Evolutionary conservation across 2,329 filamentous ascomycete species (phyloP), one percentile per base, ranked within the genome.

Genomic region (Clarireedia homoeocarpa): DNA sequence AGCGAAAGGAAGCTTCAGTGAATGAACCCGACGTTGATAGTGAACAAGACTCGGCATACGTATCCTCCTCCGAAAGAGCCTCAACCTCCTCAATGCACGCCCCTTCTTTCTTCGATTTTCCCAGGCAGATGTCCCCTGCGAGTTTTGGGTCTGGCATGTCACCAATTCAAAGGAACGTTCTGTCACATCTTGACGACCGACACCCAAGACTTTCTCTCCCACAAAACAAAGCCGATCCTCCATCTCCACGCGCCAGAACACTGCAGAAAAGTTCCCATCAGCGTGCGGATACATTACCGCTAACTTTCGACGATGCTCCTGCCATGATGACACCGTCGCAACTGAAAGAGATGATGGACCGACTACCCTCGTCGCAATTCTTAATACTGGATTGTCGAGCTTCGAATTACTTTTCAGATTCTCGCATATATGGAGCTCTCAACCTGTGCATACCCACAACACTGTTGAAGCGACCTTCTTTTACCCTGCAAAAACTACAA

Each of bases 401-500:
- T 0, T 89, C 86, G 27, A 90, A 91, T 20, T 89, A 92, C 62
- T 96, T 87, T 67, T 80, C 84, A 0, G 78, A 82, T 47, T 85
- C 88, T 23, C 83, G 88, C 30, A 88, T 97, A 54, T 74, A 78
- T 50, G 85, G 86, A n/a, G 89, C 92, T 0, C 73, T 99, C 34
- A 97, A 95, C 68, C 76, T 99, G 5, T 97, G 94, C 68, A 95
- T 97, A 59, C 94, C 94, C 0, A 97, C 94, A 0, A 97, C 92
- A 0, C 75, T 99, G 14, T 74, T 99, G 17, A 97, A 97, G 71
- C 80, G 94, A 50, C 85, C 89, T 0, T 95, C 91, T 0, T 97
- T 95, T 71, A 92, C 92, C 63, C 81, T 95, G 12, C 79, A 91
- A 60, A 96, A 95, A 68, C 76, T 99, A 34, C 83, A 89, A 62